phyloP scores from a whole-genome alignment of 2,329 filamentous ascomycete genomes.

The Acrodontium crateriforme region DNA sequence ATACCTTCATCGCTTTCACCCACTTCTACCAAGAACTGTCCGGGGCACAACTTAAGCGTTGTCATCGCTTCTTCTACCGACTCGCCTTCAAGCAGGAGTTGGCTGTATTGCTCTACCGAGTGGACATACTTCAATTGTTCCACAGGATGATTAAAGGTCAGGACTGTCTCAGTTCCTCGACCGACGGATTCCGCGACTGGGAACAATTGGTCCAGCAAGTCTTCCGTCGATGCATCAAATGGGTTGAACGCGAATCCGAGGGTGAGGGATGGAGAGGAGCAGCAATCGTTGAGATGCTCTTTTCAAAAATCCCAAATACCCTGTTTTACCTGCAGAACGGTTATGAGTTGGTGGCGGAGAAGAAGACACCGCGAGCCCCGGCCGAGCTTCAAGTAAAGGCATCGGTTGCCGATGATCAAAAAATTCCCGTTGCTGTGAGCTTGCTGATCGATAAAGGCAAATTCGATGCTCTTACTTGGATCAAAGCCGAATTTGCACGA shows the following conservation, averaged over 20 bases:
- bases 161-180: conserved; percentile 54
- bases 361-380: conserved; percentile 52
- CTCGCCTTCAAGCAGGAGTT: conserved; percentile 91
- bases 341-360: conserved; percentile 62
- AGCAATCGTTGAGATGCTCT: conserved; percentile 79
- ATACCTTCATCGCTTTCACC: conserved; percentile 74
- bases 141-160: conserved; percentile 87
- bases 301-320: conserved; percentile 77
- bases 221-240: conserved; percentile 66
- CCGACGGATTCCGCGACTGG: conserved; percentile 69
- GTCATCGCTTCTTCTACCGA: conserved; percentile 87
- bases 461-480: conserved; percentile 63
- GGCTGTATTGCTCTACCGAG: conserved; percentile 72
- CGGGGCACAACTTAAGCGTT: conserved; percentile 70
- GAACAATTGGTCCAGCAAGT: conserved; percentile 78
- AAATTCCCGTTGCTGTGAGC: conserved; percentile 63
- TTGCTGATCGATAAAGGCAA: conserved; percentile 70
- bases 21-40: conserved; percentile 70
- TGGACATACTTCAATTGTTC: conserved; percentile 81
- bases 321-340: conserved; percentile 84
- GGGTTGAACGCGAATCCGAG: conserved; percentile 36
- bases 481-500: conserved; percentile 55
- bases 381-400: conserved; percentile 74
- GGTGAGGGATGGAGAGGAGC: conserved; percentile 59
- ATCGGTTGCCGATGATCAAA: conserved; percentile 50